A percentile compares a stretch with the other conserved stretches of the same genome.
These are phyloP conservation scores for Oryza meridionalis DNA, from an alignment of 176 grass and related monocot species.

Conservation along the genomic window DNA sequence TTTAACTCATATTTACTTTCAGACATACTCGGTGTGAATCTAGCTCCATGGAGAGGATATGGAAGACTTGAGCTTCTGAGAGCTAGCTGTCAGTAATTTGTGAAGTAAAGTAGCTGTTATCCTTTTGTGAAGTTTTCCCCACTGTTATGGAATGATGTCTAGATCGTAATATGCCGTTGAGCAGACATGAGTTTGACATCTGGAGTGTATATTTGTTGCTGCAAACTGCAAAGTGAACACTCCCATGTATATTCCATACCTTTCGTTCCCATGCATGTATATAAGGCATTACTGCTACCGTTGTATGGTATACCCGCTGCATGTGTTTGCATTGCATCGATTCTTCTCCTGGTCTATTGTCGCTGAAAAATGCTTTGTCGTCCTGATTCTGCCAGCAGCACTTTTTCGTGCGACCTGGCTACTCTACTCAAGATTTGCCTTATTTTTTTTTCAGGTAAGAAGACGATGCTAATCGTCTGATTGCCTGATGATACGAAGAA, in stretches of 20 bases:
- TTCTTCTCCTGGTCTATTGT: not conserved
- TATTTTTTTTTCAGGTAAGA: not conserved
- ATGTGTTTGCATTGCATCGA: not conserved
- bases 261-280: conserved; percentile 20
- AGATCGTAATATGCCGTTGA: conserved; percentile 37
- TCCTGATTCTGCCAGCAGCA: not conserved
- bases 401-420: not conserved
- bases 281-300: not conserved
- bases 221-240: conserved; percentile 26
- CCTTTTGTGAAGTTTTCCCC: not conserved
- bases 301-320: not conserved
- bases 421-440: not conserved
- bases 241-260: conserved; percentile 11
- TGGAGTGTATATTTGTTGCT: conserved; percentile 35
- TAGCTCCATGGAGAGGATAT: conserved; percentile 26
- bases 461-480: not conserved
- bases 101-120: conserved; percentile 19
- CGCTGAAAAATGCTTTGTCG: not conserved
- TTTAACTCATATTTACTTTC: conserved; percentile 33
- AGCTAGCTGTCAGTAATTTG: conserved; percentile 20
- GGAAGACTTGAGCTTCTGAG: conserved; percentile 24
- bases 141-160: conserved; percentile 20
- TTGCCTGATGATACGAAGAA: not conserved
- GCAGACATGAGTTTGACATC: conserved; percentile 24
- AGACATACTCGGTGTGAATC: conserved; percentile 32